Evolutionary conservation across 2,329 filamentous ascomycete species (phyloP).

Genomic region (Lachnellula hyalina): DNA sequence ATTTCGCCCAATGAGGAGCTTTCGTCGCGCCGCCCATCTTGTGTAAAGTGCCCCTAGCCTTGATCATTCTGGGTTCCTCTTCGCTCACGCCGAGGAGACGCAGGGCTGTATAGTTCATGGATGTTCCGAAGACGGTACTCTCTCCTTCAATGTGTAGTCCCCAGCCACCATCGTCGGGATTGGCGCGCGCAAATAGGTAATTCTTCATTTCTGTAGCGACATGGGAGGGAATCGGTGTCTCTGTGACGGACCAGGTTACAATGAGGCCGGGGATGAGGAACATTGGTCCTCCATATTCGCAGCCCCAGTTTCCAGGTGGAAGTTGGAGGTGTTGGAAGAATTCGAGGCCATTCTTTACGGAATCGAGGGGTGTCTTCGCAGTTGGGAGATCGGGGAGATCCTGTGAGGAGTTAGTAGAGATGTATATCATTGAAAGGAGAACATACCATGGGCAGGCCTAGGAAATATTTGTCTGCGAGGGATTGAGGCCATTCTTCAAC

Average conservation of each 20-base stretch:
- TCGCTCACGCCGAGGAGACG: slow-evolving; percentile 77
- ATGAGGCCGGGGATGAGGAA: slow-evolving; percentile 86
- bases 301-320: slow-evolving; percentile 87
- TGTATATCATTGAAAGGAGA: slow-evolving; percentile 10
- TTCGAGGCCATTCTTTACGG: slow-evolving; percentile 74
- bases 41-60: slow-evolving; percentile 76
- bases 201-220: slow-evolving; percentile 86
- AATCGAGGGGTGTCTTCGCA: slow-evolving; percentile 67
- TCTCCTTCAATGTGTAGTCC: slow-evolving; percentile 92
- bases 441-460: slow-evolving; percentile 72
- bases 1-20: slow-evolving; percentile 93
- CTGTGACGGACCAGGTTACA: slow-evolving; percentile 81
- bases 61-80: slow-evolving; percentile 79
- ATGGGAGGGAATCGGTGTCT: slow-evolving; percentile 75
- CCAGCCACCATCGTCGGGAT: slow-evolving; percentile 92
- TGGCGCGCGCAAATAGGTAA: slow-evolving; percentile 80
- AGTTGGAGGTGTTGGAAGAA: slow-evolving; percentile 92
- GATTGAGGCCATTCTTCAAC: slow-evolving; percentile 77
- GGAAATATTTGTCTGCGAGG: slow-evolving; percentile 80
- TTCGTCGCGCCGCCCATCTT: slow-evolving; percentile 79
- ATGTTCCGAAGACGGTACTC: slow-evolving; percentile 84
- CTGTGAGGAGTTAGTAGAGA: slow-evolving; percentile 40
- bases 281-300: slow-evolving; percentile 97
- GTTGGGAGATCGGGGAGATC: slow-evolving; percentile 65
- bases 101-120: slow-evolving; percentile 79